A percentile compares a stretch with the other conserved stretches of the same genome.
phyloP scores from a whole-genome alignment of 208 protist genomes.

The Acanthamoeba healyi region DNA sequence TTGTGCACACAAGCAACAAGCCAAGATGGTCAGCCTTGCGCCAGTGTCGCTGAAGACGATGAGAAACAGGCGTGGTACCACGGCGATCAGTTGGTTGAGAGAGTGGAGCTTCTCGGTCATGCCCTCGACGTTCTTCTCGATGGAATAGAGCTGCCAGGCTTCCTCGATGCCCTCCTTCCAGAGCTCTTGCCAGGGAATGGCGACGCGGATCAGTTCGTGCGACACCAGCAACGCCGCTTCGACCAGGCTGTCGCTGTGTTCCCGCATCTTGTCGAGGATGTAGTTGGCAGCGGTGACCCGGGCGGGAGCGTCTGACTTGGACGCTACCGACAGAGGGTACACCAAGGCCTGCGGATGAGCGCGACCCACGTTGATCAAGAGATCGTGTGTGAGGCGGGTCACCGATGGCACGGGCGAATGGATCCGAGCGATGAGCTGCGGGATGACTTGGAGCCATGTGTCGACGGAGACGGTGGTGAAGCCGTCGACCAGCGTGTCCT shows the following conservation, averaged over 20 bases:
- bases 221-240: conserved; percentile 97
- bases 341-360: conserved; percentile 99
- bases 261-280: conserved; percentile 90
- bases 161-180: conserved; percentile 97
- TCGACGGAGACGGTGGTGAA: conserved; percentile 96
- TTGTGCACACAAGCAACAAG: not conserved
- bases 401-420: conserved; percentile 94
- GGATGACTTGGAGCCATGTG: conserved; percentile 99
- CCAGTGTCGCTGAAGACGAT: too few relatives aligned
- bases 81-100: conserved; percentile 95
- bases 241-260: conserved; percentile 87
- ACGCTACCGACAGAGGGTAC: conserved; percentile 99
- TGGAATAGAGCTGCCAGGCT: conserved; percentile 94
- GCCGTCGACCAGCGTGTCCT: conserved; percentile 92
- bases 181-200: conserved; percentile 94
- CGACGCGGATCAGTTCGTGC: conserved; percentile 98
- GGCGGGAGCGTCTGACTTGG: conserved; percentile 90
- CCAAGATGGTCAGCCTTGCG: too few relatives aligned
- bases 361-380: conserved; percentile 96
- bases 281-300: conserved; percentile 85
- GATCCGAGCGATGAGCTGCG: conserved; percentile 98
- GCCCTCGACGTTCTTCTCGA: conserved; percentile 95
- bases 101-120: conserved; percentile 96
- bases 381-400: conserved; percentile 94
- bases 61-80: not conserved